Evolutionary conservation across 1,139 yeast species (phyloP).

Genomic region (Suhomyces bolitotheri): DNA sequence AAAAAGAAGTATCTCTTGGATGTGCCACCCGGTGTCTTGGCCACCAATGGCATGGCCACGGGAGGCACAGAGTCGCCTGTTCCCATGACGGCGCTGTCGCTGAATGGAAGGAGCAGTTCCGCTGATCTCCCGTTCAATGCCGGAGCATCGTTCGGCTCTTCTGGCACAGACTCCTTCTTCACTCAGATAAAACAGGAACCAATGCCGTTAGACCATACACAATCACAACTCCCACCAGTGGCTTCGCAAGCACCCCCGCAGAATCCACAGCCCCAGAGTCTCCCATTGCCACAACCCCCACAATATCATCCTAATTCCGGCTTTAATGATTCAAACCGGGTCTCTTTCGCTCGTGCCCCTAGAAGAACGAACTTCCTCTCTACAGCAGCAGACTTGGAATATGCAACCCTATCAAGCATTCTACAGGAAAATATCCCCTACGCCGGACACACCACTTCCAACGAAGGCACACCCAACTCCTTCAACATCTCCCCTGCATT

Average conservation of each 20-base stretch:
- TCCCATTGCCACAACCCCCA: slow-evolving; percentile 7
- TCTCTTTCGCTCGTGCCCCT: slow-evolving; percentile 1
- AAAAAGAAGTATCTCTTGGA: slow-evolving; percentile 75
- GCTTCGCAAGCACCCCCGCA: slow-evolving; percentile 2
- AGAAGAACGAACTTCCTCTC: slow-evolving; percentile 56
- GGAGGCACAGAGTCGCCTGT: slow-evolving; percentile 1
- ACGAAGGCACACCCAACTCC: slow-evolving; percentile 46
- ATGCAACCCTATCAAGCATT: slow-evolving; percentile 73
- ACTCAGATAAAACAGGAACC: slow-evolving; percentile 5
- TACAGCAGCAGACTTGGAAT: slow-evolving; percentile 78
- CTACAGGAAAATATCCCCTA: slow-evolving; percentile 52
- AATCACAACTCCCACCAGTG: slow-evolving; percentile 1
- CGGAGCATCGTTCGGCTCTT: background rate
- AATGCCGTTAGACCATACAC: background rate
- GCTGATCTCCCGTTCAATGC: slow-evolving; percentile 2
- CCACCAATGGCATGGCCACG: background rate
- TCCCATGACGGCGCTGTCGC: slow-evolving; percentile 1
- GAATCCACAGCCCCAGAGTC: slow-evolving; percentile 6
- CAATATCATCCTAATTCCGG: background rate
- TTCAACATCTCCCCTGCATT: slow-evolving; percentile 38
- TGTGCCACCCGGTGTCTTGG: slow-evolving; percentile 31
- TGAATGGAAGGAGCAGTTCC: background rate
- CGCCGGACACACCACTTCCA: slow-evolving; percentile 33
- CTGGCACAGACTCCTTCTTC: slow-evolving; percentile 2
- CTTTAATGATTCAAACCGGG: slow-evolving; percentile 5